Evolutionary conservation across 192 early-diverging fungal species (phyloP).

Genomic region (Backusella sp.): DNA sequence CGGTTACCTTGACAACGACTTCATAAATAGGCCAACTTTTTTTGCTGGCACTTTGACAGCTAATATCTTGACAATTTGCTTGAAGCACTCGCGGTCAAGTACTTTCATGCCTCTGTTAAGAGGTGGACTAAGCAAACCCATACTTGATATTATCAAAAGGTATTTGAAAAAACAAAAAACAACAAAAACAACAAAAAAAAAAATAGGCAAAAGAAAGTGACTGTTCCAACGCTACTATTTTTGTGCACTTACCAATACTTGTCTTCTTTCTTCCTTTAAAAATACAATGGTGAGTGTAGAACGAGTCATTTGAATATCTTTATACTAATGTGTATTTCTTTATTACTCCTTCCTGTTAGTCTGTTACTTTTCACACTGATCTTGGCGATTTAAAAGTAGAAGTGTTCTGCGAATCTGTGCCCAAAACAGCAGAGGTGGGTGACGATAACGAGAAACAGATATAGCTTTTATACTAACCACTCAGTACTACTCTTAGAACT

Average conservation of each 20-base stretch:
- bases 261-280: neutral
- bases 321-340: neutral
- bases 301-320: neutral
- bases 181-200: neutral
- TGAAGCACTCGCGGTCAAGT: conserved; percentile 3
- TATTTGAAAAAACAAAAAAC: neutral
- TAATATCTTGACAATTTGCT: neutral
- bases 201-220: neutral
- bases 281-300: neutral
- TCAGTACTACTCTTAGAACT: conserved; percentile 62
- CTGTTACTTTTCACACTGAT: conserved; percentile 91
- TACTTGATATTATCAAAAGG: neutral
- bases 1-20: conserved; percentile 1
- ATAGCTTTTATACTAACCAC: neutral
- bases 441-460: neutral
- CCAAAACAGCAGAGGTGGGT: conserved; percentile 72
- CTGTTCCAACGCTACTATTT: neutral
- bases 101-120: conserved; percentile 13
- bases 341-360: conserved; percentile 36
- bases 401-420: conserved; percentile 86
- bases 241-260: neutral
- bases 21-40: conserved; percentile 9
- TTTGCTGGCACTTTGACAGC: conserved; percentile 14
- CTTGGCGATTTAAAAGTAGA: conserved; percentile 94
- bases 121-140: conserved; percentile 11